Evolutionary conservation across 441 rosid genomes (phyloP), one percentile per base, ranked within the genome.

Genomic region (Populus hybrid): DNA sequence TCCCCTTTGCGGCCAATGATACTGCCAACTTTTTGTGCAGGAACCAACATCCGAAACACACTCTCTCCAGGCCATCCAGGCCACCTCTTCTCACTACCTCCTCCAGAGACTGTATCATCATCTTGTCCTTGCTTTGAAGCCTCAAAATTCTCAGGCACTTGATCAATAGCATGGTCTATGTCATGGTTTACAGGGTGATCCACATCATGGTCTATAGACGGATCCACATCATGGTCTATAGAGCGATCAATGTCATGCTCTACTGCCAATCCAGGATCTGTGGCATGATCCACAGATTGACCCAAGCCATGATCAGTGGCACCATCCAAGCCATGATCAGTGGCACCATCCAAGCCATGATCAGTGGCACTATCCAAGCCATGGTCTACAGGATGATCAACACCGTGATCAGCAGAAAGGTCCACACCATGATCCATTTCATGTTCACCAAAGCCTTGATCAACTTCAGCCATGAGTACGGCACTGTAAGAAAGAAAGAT

Each of bases 11-110:
- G 94, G 75, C 99, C 99, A 82, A 97, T 97, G 82, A 94, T 94
- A 79, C 98, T 90, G 72, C 99, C 98, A 78, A 97, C 98, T 85
- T 94, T 97, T 77, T 93, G 98, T 6, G 97, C 98, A 78, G 98
- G 98, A 81, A 97, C 98, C 86, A 97, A 81, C 97, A 97, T 94
- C 59, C 99, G 93, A 71, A 97, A 97, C 50, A 97, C 98, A 32
- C 93, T 93, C 86, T 97, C 99, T 77, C 99, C 98, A 7, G 99
- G 99, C 99, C 99, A 94, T 75, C 99, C 99, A 18, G 97, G 98
- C 99, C 99, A 97, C 90, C 80, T 93, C 81, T 92, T 93, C 84
- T 93, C 99, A 73, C 79, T 91, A 35, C 79, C 89, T 75, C 79
- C 94, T 30, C 32, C 32, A 79, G 70, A 86, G 21, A 73, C 85